Conservation (phyloP, 1,284 basidiomycete species). For the Wolfiporia cocos region DNA sequence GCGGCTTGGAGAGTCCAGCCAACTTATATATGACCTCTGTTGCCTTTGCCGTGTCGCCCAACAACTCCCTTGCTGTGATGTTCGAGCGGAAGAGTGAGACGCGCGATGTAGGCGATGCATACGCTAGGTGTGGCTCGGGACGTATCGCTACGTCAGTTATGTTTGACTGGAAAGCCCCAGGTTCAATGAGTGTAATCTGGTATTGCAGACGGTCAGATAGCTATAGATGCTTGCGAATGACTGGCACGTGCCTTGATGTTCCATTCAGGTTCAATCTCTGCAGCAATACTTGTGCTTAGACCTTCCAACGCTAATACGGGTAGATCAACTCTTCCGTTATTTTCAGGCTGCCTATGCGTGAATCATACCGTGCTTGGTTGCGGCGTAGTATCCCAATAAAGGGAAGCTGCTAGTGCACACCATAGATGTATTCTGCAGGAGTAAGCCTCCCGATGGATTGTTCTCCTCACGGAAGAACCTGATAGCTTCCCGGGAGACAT, state of each 20-base stretch:
- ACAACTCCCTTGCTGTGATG: too few relatives aligned
- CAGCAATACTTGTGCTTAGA: slow-evolving; percentile 24
- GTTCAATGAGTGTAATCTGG: slow-evolving; percentile 9
- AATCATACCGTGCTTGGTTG: slow-evolving; percentile 24
- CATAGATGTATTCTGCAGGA: slow-evolving; percentile 27
- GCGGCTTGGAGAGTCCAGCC: slow-evolving; percentile 15
- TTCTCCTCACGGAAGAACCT: slow-evolving; percentile 20
- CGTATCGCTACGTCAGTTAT: too few relatives aligned
- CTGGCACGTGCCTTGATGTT: slow-evolving; percentile 30
- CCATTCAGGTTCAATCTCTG: slow-evolving; percentile 33
- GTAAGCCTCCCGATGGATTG: slow-evolving; percentile 25
- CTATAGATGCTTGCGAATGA: not conserved
- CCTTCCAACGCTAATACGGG: slow-evolving; percentile 21
- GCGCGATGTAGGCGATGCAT: too few relatives aligned
- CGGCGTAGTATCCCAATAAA: slow-evolving; percentile 27
- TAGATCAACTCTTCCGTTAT: not conserved
- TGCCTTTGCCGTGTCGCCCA: slow-evolving; percentile 6
- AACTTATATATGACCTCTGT: slow-evolving; percentile 3
- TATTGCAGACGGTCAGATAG: slow-evolving; percentile 4
- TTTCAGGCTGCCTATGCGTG: not conserved
- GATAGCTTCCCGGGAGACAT: slow-evolving; percentile 18
- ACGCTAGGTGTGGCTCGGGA: too few relatives aligned
- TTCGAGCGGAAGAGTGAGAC: too few relatives aligned
- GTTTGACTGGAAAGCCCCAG: slow-evolving; percentile 6
- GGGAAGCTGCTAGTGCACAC: slow-evolving; percentile 20